Conservation (phyloP, 208 protist species). For the Leishmania aethiopica region DNA sequence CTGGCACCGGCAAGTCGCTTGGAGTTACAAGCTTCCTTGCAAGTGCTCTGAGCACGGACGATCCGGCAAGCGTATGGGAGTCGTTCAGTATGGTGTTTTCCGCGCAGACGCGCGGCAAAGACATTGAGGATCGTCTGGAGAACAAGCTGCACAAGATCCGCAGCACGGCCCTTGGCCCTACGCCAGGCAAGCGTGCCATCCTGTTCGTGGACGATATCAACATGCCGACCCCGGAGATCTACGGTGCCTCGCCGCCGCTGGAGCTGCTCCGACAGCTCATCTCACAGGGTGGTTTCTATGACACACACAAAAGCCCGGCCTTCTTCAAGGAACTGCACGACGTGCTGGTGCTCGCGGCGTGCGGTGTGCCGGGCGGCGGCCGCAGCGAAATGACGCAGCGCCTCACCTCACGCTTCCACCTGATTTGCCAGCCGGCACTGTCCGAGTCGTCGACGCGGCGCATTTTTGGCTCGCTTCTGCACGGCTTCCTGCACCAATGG, state of each 20-base stretch:
- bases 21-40: slow-evolving; percentile 75
- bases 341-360: slow-evolving; percentile 89
- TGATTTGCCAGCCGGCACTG: slow-evolving; percentile 94
- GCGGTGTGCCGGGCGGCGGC: slow-evolving; percentile 96
- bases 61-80: slow-evolving; percentile 80
- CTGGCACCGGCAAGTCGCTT: slow-evolving; percentile 95
- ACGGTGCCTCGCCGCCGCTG: slow-evolving; percentile 95
- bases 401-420: slow-evolving; percentile 93
- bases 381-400: slow-evolving; percentile 93
- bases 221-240: slow-evolving; percentile 95
- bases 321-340: slow-evolving; percentile 93
- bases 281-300: slow-evolving; percentile 92
- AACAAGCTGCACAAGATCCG: slow-evolving; percentile 94
- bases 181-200: slow-evolving; percentile 87
- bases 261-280: slow-evolving; percentile 96
- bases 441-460: slow-evolving; percentile 78
- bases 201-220: slow-evolving; percentile 97
- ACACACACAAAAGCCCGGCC: slow-evolving; percentile 93
- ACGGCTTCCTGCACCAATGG: slow-evolving; percentile 87
- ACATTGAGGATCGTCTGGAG: slow-evolving; percentile 95
- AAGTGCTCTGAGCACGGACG: slow-evolving; percentile 65
- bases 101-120: slow-evolving; percentile 91
- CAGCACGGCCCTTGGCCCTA: slow-evolving; percentile 86
- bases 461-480: slow-evolving; percentile 97
- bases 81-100: slow-evolving; percentile 93